Conservation (phyloP, 345 rosid species). For the Cardamine resedifolia region DNA sequence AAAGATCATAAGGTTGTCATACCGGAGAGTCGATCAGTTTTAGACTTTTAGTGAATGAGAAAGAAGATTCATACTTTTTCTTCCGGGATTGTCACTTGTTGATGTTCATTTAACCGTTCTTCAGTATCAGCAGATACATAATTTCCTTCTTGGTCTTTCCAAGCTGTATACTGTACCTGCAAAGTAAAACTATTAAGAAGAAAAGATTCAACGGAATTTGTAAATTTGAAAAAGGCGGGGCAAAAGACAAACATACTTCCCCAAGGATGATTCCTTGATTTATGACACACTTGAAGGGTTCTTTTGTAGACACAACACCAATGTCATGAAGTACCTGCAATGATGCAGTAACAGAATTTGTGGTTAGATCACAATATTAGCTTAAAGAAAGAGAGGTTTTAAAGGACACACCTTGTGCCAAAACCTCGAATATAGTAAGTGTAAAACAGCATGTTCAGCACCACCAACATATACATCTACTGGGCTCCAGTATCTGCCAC, state of each 20-base stretch:
- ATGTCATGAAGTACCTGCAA: constrained; percentile 86
- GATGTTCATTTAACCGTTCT: constrained; percentile 46
- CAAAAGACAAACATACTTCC: constrained; percentile 53
- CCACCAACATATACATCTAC: constrained; percentile 97
- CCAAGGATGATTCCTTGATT: constrained; percentile 98
- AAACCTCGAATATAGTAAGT: constrained; percentile 88
- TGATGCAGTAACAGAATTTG: constrained; percentile 25
- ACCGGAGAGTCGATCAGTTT: neutral
- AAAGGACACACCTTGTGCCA: constrained; percentile 82
- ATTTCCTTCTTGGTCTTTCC: constrained; percentile 66
- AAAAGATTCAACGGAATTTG: constrained; percentile 7
- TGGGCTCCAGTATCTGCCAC: constrained; percentile 83
- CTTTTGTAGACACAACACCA: constrained; percentile 87
- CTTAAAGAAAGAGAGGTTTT: neutral
- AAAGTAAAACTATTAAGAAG: constrained; percentile 36
- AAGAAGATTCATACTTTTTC: constrained; percentile 56
- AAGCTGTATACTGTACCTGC: constrained; percentile 87
- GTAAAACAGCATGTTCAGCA: constrained; percentile 98
- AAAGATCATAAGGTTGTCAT: neutral
- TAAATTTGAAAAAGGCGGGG: neutral
- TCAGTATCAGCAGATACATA: constrained; percentile 65
- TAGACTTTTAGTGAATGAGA: constrained; percentile 18
- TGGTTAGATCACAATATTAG: constrained; percentile 2
- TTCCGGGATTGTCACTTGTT: constrained; percentile 60
- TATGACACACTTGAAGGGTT: constrained; percentile 95